Base-by-base conservation (phyloP, 805 yeast genomes). In the Kodamaea neixiangensis region DNA sequence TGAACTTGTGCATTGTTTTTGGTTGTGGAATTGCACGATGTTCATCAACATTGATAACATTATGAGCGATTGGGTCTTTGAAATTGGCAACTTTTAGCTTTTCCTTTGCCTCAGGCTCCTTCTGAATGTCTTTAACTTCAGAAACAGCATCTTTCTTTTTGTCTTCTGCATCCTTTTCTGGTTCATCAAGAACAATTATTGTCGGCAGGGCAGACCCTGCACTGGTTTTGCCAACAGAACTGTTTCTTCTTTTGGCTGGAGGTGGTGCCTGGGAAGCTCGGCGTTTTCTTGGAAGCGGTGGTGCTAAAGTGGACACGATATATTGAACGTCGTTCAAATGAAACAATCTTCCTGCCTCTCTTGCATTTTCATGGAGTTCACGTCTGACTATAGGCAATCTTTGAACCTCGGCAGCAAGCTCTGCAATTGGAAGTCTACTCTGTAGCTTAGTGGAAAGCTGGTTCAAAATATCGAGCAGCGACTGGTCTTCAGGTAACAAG, bases 311-410 rank as follows among this genome's bases (percentile, higher is more conserved):
- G 10, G 31, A 25, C 5, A 25, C 31, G 31, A 25, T 25, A 25
- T 9, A 25, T 13, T 5, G 31, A 9, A 13, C 11, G 31, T 51
- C 56, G 14, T 47, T 40, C 18, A 52, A 60, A 20, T 54, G 48
- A n/a, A 61, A 58, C 5, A 68, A 53, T 46, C 59, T 60, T 1
- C 69, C 72, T 3, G 69, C 73, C 48, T 67, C 71, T 17, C 55
- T 50, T 7, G 73, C 72, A 45, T 62, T 69, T 34, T 67, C 71
- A 38, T 50, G 51, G 14, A 65, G 54, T 39, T 63, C 64, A 15
- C 71, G 57, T 45, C 73, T 58, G 20, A 67, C 52, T n/a, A 63
- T 63, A 5, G 67, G 61, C 40, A 69, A 54, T 18, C 50, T 59
- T 7, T 61, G 67, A 7, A 58, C 54, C 35, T 42, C 56, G 9